Base-by-base conservation (phyloP, 805 yeast genomes). In the Starmera dryadoides region DNA sequence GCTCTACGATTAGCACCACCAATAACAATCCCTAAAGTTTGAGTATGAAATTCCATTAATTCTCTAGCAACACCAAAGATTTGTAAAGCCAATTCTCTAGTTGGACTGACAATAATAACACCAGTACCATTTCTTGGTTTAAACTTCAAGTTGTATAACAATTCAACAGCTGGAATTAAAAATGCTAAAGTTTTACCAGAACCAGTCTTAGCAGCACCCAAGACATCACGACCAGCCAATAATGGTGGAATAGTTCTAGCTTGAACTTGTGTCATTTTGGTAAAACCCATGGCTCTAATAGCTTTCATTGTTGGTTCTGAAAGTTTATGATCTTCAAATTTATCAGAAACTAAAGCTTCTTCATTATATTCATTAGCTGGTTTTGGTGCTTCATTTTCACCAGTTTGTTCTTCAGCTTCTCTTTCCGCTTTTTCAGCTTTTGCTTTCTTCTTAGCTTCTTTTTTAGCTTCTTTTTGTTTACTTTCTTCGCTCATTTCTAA, bases 121-220 rank as follows among this genome's bases (percentile, higher is more conserved):
- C 98, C 98, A 14, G 98, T 91, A 50, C 98, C 98, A 59, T 93
- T 94, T 69, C 98, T 78, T 40, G 98, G 98, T 64, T 91, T 93
- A 70, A 89, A 93, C 59, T 84, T 87, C 54, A 93, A 73, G 15
- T 95, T 80, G 58, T 89, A 84, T 40, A 93, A 71, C 66, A 88
- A 68, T 65, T 93, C 98, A 47, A 93, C 82, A 25, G 98, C 98
- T 12, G 99, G 99, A 43, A 93, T 75, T 55, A 93, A 69, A 53
- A 93, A 93, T 9, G 99, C 98, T 44, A 94, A 68, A 0, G 99
- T 93, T 68, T 93, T 93, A 59, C 99, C 99, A 1, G 97, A 88
- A 39, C 99, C 99, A 3, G 99, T 93, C 66, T 89, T 91, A 41
- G 99, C 99, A n/a, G 98, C 98, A 49, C 98, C 99, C 39, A 93